Percentiles rank a stretch among this genome's conserved stretches.
phyloP scores from a whole-genome alignment of 257 asterid species.

The Ophiorrhiza pumila region DNA sequence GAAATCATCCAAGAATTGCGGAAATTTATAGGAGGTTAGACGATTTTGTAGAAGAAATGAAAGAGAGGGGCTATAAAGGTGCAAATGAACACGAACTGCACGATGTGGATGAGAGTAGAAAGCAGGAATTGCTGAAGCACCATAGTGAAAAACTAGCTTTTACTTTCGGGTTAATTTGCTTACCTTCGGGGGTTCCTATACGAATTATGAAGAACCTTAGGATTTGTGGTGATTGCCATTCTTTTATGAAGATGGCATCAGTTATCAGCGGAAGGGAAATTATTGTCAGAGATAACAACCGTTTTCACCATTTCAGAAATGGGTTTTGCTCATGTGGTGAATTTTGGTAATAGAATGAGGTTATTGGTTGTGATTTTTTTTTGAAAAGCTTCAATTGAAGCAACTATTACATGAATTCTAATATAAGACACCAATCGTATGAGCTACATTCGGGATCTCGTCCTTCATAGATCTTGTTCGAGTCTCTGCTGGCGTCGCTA shows the following conservation, averaged over 20 bases:
- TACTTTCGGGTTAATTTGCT: slow-evolving; percentile 68
- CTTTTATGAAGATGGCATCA: slow-evolving; percentile 84
- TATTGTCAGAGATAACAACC: slow-evolving; percentile 72
- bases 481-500: too few species aligned
- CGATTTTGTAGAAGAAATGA: slow-evolving; percentile 56
- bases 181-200: slow-evolving; percentile 57
- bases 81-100: slow-evolving; percentile 69
- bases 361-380: too few species aligned
- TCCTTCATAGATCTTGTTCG: too few species aligned
- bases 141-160: slow-evolving; percentile 93
- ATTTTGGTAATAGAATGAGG: slow-evolving; percentile 50
- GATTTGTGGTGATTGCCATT: slow-evolving; percentile 92
- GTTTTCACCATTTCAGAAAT: slow-evolving; percentile 76
- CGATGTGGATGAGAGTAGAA: slow-evolving; percentile 64
- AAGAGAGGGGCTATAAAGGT: slow-evolving; percentile 60
- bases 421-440: too few species aligned
- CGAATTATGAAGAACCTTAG: slow-evolving; percentile 93
- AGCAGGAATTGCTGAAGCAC: slow-evolving; percentile 64
- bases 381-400: too few species aligned
- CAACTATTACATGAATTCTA: too few species aligned
- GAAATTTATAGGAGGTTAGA: slow-evolving; percentile 66
- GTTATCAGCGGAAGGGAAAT: slow-evolving; percentile 53
- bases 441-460: too few species aligned
- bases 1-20: slow-evolving; percentile 51
- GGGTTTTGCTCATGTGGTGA: slow-evolving; percentile 87